A percentile compares a stretch with the other conserved stretches of the same genome.
Conservation (phyloP, 164 flowering plant species). For the Cinnamomum micranthum region DNA sequence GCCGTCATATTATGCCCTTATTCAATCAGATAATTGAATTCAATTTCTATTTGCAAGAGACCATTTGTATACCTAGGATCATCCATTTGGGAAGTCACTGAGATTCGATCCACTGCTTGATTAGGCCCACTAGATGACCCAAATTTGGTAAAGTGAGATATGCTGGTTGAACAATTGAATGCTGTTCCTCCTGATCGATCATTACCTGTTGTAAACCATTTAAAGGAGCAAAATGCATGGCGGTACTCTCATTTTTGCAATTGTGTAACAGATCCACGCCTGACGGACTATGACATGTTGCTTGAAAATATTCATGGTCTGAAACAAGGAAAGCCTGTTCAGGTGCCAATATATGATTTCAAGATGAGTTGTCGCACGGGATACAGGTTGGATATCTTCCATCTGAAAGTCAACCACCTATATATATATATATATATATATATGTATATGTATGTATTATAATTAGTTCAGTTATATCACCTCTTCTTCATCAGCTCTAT, state of each 20-base stretch:
- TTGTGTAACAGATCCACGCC: conserved; percentile 76
- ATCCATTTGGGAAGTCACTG: no score
- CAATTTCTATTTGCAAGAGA: background rate
- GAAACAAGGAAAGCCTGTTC: conserved; percentile 67
- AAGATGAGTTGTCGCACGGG: conserved; percentile 86
- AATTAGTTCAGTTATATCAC: background rate
- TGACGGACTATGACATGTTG: conserved; percentile 94
- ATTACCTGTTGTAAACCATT: background rate
- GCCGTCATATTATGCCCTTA: no score
- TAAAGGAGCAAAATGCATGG: background rate
- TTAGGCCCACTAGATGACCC: no score
- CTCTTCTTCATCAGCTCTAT: background rate
- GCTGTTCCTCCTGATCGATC: background rate
- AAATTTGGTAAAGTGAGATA: background rate
- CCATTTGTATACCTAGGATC: background rate
- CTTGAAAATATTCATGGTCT: conserved; percentile 76
- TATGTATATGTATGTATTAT: background rate
- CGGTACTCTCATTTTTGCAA: conserved; percentile 5
- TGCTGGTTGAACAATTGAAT: background rate
- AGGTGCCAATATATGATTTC: conserved; percentile 97
- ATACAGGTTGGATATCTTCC: conserved; percentile 54
- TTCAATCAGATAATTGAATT: no score
- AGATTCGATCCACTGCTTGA: no score
- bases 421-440: background rate
- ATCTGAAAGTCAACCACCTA: background rate